These are phyloP conservation scores for Neonectria hederae DNA, from an alignment of 2,329 filamentous ascomycete species.

Conservation along the genomic window DNA sequence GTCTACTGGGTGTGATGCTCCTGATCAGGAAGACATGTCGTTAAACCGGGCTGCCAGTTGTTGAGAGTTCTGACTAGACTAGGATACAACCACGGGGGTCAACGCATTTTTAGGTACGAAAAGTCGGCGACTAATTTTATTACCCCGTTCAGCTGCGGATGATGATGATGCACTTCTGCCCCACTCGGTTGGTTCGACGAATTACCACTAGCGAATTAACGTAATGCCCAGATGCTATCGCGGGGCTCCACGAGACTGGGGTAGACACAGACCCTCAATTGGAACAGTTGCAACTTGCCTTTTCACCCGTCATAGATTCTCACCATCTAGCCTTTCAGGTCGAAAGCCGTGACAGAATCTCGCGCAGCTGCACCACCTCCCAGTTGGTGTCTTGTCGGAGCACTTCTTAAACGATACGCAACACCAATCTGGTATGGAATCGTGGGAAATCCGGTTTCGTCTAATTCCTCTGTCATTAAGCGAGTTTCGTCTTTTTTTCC, in stretches of 20 bases:
- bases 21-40: not conserved
- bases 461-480: too few species aligned
- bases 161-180: not conserved
- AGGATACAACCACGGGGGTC: too few species aligned
- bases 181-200: not conserved
- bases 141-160: too few species aligned
- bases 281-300: not conserved
- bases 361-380: too few species aligned
- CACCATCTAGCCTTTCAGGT: not conserved
- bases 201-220: not conserved
- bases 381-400: too few species aligned
- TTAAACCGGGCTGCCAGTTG: not conserved
- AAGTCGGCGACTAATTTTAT: too few species aligned
- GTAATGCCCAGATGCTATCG: not conserved
- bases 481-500: not conserved
- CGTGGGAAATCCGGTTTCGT: too few species aligned
- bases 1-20: not conserved
- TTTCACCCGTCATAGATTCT: too few species aligned
- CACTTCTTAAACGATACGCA: too few species aligned
- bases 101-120: too few species aligned
- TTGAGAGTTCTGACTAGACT: not conserved
- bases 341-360: not conserved
- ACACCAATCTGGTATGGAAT: too few species aligned
- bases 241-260: not conserved
- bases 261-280: not conserved